Percentiles rank a stretch among this genome's conserved stretches.
These are phyloP conservation scores for Chalciporus chontae DNA, from an alignment of 768 basidiomycete species.

Conservation along the genomic window DNA sequence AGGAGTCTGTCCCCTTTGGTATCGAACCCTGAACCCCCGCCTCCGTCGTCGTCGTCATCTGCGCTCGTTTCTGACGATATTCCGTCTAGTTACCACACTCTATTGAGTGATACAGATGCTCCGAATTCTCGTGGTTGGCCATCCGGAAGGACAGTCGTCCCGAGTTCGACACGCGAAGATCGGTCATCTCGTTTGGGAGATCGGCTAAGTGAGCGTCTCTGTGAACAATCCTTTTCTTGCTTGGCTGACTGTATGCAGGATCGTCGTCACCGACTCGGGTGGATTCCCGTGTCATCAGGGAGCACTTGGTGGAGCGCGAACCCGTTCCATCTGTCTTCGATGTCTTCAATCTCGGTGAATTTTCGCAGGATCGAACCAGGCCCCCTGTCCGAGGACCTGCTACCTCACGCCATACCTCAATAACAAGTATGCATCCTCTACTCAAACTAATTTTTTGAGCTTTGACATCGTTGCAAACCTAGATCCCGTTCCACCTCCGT, in stretches of 20 bases:
- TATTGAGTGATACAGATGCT: neutral
- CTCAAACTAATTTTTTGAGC: neutral
- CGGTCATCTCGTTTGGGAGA: conserved; percentile 7
- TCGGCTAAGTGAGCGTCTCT: conserved; percentile 5
- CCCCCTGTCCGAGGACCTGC: conserved; percentile 8
- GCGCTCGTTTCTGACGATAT: conserved; percentile 14
- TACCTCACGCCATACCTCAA: conserved; percentile 8
- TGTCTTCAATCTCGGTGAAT: conserved; percentile 25
- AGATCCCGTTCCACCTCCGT: neutral
- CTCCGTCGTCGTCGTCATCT: conserved; percentile 10
- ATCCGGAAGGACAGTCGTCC: conserved; percentile 1
- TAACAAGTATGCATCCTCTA: conserved; percentile 10
- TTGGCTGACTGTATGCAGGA: neutral
- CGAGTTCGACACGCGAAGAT: conserved; percentile 2
- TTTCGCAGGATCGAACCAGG: conserved; percentile 18
- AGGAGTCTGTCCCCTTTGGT: conserved; percentile 26
- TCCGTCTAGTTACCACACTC: conserved; percentile 12
- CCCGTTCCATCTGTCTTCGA: conserved; percentile 27
- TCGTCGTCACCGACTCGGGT: conserved; percentile 4
- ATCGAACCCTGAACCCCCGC: conserved; percentile 14
- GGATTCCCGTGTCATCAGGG: conserved; percentile 17
- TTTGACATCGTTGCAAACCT: neutral
- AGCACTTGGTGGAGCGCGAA: conserved; percentile 21
- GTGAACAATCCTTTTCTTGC: conserved; percentile 5
- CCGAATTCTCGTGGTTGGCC: conserved; percentile 1